phyloP scores from a whole-genome alignment of 306 rosid genomes.

The Malus domestica region ASM211411v1 NC_041793.1:41580001-41580500 shows the following conservation, averaged over 20 bases:
- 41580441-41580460: neutral
- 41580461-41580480: neutral
- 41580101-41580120: constrained; percentile 49
- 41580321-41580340: neutral
- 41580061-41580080: constrained; percentile 20
- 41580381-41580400: neutral
- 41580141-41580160: constrained; percentile 61
- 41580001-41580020: constrained; percentile 20
- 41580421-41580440: neutral
- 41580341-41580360: neutral
- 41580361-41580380: neutral
- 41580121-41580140: constrained; percentile 66
- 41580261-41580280: constrained; percentile 31
- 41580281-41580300: no score
- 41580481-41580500: neutral
- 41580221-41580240: constrained; percentile 34
- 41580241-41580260: constrained; percentile 31
- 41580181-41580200: constrained; percentile 51
- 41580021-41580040: constrained; percentile 16
- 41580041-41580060: constrained; percentile 4
- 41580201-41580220: constrained; percentile 36
- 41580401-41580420: neutral
- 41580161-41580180: constrained; percentile 49
- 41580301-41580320: no score
- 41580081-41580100: constrained; percentile 31